phyloP scores from a whole-genome alignment of 768 basidiomycete genomes.

The Tricholoma saponaceum region DNA sequence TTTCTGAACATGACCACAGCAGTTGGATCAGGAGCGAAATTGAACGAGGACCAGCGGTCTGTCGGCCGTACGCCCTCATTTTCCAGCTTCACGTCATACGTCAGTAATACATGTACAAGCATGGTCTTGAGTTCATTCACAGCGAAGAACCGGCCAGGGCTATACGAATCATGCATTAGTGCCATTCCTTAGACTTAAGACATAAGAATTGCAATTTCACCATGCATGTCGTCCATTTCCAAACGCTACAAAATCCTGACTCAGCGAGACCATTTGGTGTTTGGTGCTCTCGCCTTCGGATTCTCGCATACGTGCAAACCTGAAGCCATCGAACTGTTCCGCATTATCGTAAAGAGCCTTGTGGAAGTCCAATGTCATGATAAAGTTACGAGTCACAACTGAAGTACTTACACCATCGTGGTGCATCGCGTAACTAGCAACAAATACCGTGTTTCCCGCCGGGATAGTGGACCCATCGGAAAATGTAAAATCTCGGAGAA shows the following conservation, averaged over 20 bases:
- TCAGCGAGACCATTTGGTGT: too few species aligned
- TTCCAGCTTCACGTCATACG: slow-evolving; percentile 36
- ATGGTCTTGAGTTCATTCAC: slow-evolving; percentile 38
- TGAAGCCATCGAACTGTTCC: slow-evolving; percentile 35
- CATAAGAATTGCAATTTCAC: too few species aligned
- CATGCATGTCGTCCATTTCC: too few species aligned
- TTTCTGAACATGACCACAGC: slow-evolving; percentile 25
- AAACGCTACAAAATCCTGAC: too few species aligned
- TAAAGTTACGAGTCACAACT: too few species aligned
- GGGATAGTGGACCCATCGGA: slow-evolving; percentile 40
- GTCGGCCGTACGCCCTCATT: slow-evolving; percentile 21
- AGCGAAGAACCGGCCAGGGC: slow-evolving; percentile 42
- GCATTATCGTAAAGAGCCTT: slow-evolving; percentile 24
- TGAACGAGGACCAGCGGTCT: slow-evolving; percentile 20
- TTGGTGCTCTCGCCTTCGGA: too few species aligned
- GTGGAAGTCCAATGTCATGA: too few species aligned
- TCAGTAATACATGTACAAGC: slow-evolving; percentile 36
- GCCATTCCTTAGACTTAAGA: too few species aligned
- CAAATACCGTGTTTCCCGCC: slow-evolving; percentile 28
- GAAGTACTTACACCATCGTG: neutral
- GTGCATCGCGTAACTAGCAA: slow-evolving; percentile 27
- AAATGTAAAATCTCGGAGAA: slow-evolving; percentile 36
- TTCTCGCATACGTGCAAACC: slow-evolving; percentile 26
- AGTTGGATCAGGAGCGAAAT: slow-evolving; percentile 16
- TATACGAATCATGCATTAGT: neutral